A percentile compares a stretch with the other conserved stretches of the same genome.
Evolutionary conservation across 495 filamentous ascomycete species (phyloP).

Genomic region (Poronia punctata): DNA sequence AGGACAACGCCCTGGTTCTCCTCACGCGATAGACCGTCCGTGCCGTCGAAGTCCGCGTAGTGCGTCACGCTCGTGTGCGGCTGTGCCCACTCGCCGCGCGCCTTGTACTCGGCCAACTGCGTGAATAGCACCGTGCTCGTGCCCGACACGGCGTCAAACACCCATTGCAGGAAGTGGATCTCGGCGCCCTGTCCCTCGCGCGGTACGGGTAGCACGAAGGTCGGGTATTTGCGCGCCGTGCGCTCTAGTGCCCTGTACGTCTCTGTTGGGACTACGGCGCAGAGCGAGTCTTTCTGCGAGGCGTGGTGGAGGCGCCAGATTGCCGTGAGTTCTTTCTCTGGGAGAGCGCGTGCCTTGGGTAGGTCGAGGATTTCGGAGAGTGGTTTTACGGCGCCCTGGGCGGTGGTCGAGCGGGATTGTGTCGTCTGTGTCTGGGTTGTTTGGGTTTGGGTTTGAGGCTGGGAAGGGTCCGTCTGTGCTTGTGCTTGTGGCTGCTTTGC

Average conservation of each 20-base stretch:
- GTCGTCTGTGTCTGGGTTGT: conserved; percentile 8
- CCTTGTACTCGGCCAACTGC: conserved; percentile 82
- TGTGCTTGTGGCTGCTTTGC: background rate
- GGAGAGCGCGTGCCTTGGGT: conserved; percentile 62
- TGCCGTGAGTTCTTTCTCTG: conserved; percentile 72
- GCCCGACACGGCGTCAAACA: conserved; percentile 53
- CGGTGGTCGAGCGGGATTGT: conserved; percentile 25
- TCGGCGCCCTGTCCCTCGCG: conserved; percentile 63
- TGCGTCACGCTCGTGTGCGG: conserved; percentile 93
- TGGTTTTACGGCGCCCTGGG: conserved; percentile 59
- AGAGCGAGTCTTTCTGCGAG: conserved; percentile 59
- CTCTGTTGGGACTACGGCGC: conserved; percentile 65
- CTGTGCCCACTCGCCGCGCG: conserved; percentile 77
- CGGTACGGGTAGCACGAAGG: conserved; percentile 87
- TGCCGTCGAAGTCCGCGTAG: conserved; percentile 53
- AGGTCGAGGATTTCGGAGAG: conserved; percentile 80
- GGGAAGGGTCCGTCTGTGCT: background rate
- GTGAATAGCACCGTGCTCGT: conserved; percentile 88
- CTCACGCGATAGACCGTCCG: conserved; percentile 35
- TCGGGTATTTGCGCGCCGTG: conserved; percentile 65
- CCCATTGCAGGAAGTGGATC: conserved; percentile 79
- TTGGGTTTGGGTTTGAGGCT: background rate
- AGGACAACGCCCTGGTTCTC: conserved; percentile 69
- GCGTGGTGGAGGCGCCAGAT: conserved; percentile 91
- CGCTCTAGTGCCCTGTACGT: conserved; percentile 63